Evolutionary conservation across 2,329 filamentous ascomycete species (phyloP).

Genomic region (Drechslerella coelobrocha): DNA sequence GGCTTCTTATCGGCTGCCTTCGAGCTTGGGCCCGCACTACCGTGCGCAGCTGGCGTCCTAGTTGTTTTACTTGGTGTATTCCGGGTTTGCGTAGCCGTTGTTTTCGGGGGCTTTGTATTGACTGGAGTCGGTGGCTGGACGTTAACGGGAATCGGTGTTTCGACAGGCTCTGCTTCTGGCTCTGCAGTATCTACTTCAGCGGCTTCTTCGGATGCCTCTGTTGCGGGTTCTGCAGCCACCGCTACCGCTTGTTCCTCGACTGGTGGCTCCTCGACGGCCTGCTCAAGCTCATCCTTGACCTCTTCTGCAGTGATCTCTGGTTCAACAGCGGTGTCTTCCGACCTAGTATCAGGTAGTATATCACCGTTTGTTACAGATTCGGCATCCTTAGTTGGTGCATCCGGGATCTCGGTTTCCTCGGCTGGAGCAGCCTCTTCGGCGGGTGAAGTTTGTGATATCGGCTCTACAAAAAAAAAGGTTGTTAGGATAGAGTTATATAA

Average conservation of each 20-base stretch:
- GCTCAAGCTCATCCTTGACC: conserved; percentile 16
- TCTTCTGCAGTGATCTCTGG: conserved; percentile 8
- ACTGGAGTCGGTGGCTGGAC: conserved; percentile 43
- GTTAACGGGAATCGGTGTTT: conserved; percentile 32
- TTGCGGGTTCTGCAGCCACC: not conserved
- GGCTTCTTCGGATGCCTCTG: conserved; percentile 2
- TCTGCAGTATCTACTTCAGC: not conserved
- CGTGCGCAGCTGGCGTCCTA: not conserved
- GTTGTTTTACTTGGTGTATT: not conserved
- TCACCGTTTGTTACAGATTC: conserved; percentile 29
- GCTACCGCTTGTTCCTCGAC: not conserved
- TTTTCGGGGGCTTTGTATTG: conserved; percentile 14
- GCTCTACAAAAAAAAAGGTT: conserved; percentile 15
- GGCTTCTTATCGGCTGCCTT: conserved; percentile 18
- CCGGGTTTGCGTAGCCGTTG: conserved; percentile 3
- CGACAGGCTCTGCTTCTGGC: not conserved
- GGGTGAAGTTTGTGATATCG: conserved; percentile 13
- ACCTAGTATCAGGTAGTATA: conserved; percentile 9
- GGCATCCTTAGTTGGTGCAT: conserved; percentile 15
- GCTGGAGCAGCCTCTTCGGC: conserved; percentile 23
- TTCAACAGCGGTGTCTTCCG: conserved; percentile 19
- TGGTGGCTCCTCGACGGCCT: conserved; percentile 13
- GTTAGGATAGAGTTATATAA: conserved; percentile 28
- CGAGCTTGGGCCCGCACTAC: no score
- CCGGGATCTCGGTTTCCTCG: conserved; percentile 23